Percentiles rank a stretch among this genome's conserved stretches.
Evolutionary conservation across 2,329 filamentous ascomycete genomes (phyloP).

Genomic region (Didymella keratinophila): DNA sequence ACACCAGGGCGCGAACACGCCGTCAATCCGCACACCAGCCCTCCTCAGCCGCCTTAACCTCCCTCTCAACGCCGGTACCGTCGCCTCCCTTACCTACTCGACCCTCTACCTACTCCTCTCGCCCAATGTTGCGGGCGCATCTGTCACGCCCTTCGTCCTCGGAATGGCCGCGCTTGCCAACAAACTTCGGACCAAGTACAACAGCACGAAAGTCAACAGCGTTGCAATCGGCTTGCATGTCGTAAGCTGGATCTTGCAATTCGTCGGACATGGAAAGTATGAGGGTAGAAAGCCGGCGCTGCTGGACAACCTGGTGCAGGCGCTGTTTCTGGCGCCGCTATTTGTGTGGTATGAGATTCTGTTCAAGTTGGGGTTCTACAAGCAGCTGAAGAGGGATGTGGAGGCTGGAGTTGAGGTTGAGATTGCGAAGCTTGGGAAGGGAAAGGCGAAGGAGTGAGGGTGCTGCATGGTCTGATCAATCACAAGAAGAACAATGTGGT

Average conservation of each 20-base stretch:
- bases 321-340: constrained; percentile 88
- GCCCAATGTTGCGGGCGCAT: constrained; percentile 78
- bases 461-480: too few relatives aligned
- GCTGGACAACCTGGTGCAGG: constrained; percentile 89
- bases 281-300: constrained; percentile 87
- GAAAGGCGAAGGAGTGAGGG: constrained; percentile 28
- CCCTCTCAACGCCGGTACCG: constrained; percentile 55
- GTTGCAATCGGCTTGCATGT: constrained; percentile 73
- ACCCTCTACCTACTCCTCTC: constrained; percentile 90
- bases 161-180: constrained; percentile 77
- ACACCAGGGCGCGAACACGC: constrained; percentile 63
- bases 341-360: constrained; percentile 96
- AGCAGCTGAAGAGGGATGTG: constrained; percentile 57
- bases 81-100: constrained; percentile 69
- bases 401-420: constrained; percentile 54
- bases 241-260: constrained; percentile 84
- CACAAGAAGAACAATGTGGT: background rate
- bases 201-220: constrained; percentile 63
- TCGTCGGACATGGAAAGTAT: constrained; percentile 87
- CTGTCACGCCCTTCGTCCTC: constrained; percentile 77
- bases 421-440: constrained; percentile 56
- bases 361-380: constrained; percentile 86
- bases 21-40: constrained; percentile 53
- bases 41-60: constrained; percentile 47
- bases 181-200: constrained; percentile 68